Conservation (phyloP, 2,329 filamentous ascomycete species). For the Diaporthe ampelina region DNA sequence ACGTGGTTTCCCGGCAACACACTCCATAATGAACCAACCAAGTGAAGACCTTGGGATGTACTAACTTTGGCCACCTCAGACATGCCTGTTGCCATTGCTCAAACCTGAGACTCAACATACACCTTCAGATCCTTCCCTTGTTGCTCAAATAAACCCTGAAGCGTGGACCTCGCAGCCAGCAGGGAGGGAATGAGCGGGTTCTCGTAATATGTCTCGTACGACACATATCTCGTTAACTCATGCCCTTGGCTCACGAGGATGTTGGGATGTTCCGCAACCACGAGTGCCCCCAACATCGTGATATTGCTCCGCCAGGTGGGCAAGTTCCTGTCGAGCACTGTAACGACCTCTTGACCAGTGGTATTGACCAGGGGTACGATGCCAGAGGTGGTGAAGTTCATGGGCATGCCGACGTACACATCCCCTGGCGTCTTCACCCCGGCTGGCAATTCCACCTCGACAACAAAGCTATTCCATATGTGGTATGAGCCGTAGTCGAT, state of each 20-base stretch:
- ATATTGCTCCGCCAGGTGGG: slow-evolving; percentile 48
- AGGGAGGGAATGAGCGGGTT: slow-evolving; percentile 43
- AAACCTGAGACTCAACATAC: slow-evolving; percentile 20
- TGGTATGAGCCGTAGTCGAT: slow-evolving; percentile 47
- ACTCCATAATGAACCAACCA: too few relatives aligned
- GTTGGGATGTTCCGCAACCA: slow-evolving; percentile 40
- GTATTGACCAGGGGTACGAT: slow-evolving; percentile 46
- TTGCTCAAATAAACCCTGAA: slow-evolving; percentile 26
- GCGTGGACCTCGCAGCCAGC: slow-evolving; percentile 33
- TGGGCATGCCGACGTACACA: slow-evolving; percentile 46
- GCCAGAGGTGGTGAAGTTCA: slow-evolving; percentile 46
- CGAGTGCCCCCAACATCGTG: background rate
- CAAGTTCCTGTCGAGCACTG: slow-evolving; percentile 39
- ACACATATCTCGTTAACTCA: slow-evolving; percentile 46
- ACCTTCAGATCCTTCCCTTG: slow-evolving; percentile 16
- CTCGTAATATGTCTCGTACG: slow-evolving; percentile 49
- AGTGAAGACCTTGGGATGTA: too few relatives aligned
- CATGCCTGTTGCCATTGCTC: fast-evolving
- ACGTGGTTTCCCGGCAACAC: too few relatives aligned
- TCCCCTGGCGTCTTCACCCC: slow-evolving; percentile 43
- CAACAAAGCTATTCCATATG: slow-evolving; percentile 48
- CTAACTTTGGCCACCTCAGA: background rate
- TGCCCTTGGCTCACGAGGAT: slow-evolving; percentile 45
- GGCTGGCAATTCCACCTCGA: slow-evolving; percentile 43
- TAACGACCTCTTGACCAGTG: slow-evolving; percentile 47